phyloP scores from a whole-genome alignment of 129 eudicot genomes.

The Mikania micrantha region DNA sequence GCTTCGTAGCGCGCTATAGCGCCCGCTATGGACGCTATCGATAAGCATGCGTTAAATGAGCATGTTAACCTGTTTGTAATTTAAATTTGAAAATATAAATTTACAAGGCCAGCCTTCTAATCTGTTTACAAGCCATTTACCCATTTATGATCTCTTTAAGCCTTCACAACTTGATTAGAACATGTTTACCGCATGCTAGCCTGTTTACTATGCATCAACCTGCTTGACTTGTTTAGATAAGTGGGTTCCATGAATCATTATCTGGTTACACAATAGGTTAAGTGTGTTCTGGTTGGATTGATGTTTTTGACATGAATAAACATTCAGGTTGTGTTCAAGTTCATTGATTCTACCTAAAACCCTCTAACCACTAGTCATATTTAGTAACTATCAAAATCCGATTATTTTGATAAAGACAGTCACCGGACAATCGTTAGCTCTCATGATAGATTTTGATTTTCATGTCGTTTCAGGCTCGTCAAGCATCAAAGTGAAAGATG shows the following conservation, averaged over 20 bases:
- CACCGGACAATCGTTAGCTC: not conserved
- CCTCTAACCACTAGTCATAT: no score
- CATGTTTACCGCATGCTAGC: no score
- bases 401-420: not conserved
- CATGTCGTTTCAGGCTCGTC: constrained; percentile 59
- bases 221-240: not conserved
- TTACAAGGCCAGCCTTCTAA: not conserved
- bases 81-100: not conserved
- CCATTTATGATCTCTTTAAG: not conserved
- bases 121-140: not conserved
- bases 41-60: no score
- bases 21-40: no score
- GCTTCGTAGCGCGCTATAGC: no score
- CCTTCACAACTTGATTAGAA: not conserved
- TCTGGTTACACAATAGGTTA: not conserved
- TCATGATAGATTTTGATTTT: not conserved
- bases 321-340: not conserved
- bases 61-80: not conserved
- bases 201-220: no score
- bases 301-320: not conserved
- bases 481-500: constrained; percentile 78
- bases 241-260: not conserved
- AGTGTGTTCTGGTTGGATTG: not conserved
- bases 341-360: not conserved
- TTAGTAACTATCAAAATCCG: not conserved